phyloP scores from a whole-genome alignment of 345 rosid species.

The Diplotaxis tenuifolia region DNA sequence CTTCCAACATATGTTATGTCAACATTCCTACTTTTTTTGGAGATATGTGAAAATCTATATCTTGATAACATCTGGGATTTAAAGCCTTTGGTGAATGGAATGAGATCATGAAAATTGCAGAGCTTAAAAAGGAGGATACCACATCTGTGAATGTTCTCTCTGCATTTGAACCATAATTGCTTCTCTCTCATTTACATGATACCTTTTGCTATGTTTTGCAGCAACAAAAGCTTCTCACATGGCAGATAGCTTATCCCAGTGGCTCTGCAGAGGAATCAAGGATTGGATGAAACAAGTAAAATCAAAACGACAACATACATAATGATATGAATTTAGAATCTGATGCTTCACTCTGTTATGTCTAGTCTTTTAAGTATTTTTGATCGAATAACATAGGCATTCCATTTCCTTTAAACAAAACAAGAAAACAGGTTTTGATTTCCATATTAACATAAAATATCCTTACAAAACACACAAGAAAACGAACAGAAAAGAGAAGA shows the following conservation, averaged over 20 bases:
- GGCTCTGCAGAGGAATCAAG: conserved; percentile 73
- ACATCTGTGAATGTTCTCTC: conserved; percentile 61
- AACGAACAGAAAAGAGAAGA: background rate
- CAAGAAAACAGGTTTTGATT: conserved; percentile 16
- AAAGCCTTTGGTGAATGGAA: conserved; percentile 81
- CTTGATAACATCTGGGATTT: conserved; percentile 76
- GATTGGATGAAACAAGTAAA: conserved; percentile 81
- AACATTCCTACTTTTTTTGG: no score
- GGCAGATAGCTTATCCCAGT: conserved; percentile 79
- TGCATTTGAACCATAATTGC: background rate
- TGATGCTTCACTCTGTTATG: background rate
- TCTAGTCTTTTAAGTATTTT: background rate
- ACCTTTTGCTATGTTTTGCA: conserved; percentile 32
- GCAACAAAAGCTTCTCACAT: conserved; percentile 74
- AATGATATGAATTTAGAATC: conserved; percentile 31
- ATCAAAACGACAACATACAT: conserved; percentile 55
- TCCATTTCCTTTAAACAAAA: background rate
- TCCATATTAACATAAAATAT: conserved; percentile 25
- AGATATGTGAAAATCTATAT: no score
- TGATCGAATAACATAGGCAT: background rate
- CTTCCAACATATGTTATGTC: no score
- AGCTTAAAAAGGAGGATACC: conserved; percentile 78
- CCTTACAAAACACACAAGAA: conserved; percentile 11
- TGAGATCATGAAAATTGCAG: conserved; percentile 73
- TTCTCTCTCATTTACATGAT: background rate